These are phyloP conservation scores for Colletotrichum neosansevieriae DNA, from an alignment of 2,329 filamentous ascomycete species.

Conservation along the genomic window DNA sequence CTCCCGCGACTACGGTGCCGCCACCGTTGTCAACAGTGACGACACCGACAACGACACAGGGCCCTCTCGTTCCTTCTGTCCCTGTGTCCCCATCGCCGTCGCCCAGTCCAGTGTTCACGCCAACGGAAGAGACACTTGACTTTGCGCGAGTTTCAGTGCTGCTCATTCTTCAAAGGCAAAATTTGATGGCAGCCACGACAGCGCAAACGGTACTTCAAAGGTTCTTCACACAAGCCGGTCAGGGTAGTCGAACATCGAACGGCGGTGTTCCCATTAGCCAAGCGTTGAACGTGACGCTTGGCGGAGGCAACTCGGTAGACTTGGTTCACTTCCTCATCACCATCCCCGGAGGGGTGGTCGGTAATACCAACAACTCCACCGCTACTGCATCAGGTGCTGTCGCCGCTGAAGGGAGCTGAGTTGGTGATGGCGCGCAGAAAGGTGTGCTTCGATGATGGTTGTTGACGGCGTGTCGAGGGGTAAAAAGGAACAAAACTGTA, in stretches of 20 bases:
- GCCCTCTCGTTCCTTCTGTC: slow-evolving; percentile 16
- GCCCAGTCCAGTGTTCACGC: slow-evolving; percentile 54
- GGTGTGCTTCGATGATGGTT: slow-evolving; percentile 13
- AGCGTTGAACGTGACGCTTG: slow-evolving; percentile 57
- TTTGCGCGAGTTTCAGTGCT: slow-evolving; percentile 74
- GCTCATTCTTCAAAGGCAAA: slow-evolving; percentile 69
- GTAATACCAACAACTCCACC: not conserved
- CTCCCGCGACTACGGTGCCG: slow-evolving; percentile 42
- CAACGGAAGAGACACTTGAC: slow-evolving; percentile 69
- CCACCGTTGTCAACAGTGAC: slow-evolving; percentile 28
- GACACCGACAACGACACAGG: slow-evolving; percentile 1
- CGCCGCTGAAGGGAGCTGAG: slow-evolving; percentile 45
- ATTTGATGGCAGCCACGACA: slow-evolving; percentile 61
- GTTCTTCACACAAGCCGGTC: slow-evolving; percentile 62
- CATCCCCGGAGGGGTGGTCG: slow-evolving; percentile 40
- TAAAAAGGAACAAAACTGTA: slow-evolving; percentile 15
- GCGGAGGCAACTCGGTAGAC: slow-evolving; percentile 61
- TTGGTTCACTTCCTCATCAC: slow-evolving; percentile 61
- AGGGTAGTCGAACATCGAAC: slow-evolving; percentile 47
- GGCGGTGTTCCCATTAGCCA: slow-evolving; percentile 48
- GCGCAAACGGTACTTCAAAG: slow-evolving; percentile 67
- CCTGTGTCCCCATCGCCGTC: slow-evolving; percentile 28
- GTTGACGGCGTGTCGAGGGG: slow-evolving; percentile 31
- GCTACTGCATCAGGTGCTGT: slow-evolving; percentile 43
- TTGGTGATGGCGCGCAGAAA: not conserved